phyloP scores from a whole-genome alignment of 2,329 filamentous ascomycete genomes.

The Microdochium trichocladiopsis region DNA sequence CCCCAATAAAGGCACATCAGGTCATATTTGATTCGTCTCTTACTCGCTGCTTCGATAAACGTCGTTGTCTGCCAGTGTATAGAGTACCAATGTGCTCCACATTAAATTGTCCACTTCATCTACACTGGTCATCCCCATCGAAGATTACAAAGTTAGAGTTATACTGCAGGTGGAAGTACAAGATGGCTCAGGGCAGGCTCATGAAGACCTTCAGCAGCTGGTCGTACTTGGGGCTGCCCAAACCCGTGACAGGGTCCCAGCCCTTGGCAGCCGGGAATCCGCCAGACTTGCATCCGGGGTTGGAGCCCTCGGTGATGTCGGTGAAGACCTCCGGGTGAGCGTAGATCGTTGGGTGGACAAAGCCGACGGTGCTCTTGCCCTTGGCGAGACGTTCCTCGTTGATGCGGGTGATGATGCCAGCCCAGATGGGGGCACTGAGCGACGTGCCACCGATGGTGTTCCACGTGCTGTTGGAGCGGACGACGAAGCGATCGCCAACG shows the following conservation, averaged over 20 bases:
- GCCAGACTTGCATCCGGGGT: constrained; percentile 25
- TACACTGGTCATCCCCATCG: no score
- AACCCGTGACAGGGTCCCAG: constrained; percentile 30
- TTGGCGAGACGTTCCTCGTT: constrained; percentile 40
- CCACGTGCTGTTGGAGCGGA: constrained; percentile 24
- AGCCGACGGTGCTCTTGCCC: constrained; percentile 40
- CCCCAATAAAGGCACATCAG: no score
- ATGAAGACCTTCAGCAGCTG: constrained; percentile 24
- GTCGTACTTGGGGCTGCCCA: constrained; percentile 25
- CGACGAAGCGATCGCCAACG: constrained; percentile 26
- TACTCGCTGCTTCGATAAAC: no score
- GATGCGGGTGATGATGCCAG: constrained; percentile 36
- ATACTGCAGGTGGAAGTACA: no score
- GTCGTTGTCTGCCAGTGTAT: no score
- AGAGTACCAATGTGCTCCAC: no score
- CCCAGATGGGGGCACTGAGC: constrained; percentile 40
- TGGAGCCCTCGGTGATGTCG: constrained; percentile 29
- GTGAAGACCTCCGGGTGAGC: constrained; percentile 30
- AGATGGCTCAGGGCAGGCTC: constrained; percentile 21
- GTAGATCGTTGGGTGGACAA: constrained; percentile 44
- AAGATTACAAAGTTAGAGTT: no score
- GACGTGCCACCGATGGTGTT: constrained; percentile 40
- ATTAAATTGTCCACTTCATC: no score
- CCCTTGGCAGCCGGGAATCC: constrained; percentile 33
- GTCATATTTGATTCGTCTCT: no score